Base-by-base conservation (phyloP, 176 grass and related monocot genomes). In the Guadua angustifolia region DNA sequence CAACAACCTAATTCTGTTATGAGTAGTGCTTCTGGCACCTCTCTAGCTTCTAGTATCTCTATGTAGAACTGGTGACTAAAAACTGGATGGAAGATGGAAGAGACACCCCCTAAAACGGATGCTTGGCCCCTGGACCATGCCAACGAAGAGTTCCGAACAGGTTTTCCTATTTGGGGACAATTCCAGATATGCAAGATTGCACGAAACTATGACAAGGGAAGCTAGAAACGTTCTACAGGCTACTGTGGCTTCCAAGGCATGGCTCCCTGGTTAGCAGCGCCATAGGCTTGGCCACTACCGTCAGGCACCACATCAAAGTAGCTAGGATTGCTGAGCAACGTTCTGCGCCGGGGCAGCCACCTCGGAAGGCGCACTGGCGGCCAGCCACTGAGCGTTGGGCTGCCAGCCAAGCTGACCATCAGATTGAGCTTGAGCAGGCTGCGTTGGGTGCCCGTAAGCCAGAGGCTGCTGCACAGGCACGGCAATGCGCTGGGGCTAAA, bases 381-480 rank as follows among this genome's bases (percentile, higher is more conserved):
- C 46, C 38, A 53, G 62, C 74, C 66, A 79, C 66, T 68, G 33
- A 5, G 39, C 25, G 14, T 36, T 77, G 46, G 65, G 55, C 35
- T 83, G 40, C 88, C 86, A 87, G 16, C 49, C 56, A 53, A 67
- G 70, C 36, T 70, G 71, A 25, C 73, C 26, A 25, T 68, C 26
- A 29, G 72, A 3, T 22, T 45, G 69, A 58, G 63, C 63, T 11
- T 77, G 49, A 77, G 63, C 40, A 76, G 21, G 71, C 10, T 86
- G 67, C 76, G 33, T 45, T 2, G 5, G 18, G 6, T 56, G 50
- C 22, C 25, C 22, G 18, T 64, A 40, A 83, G 47, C 2, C 45
- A 29, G 21, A 45, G 6, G 29, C 1, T 47, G 42, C 4, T 40
- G 78, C 70, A 24, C 0, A 22, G 60, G 5, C 78, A 68, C 66